These are phyloP conservation scores for Psilocybe cubensis DNA, from an alignment of 768 basidiomycete species.

Conservation along the genomic window DNA sequence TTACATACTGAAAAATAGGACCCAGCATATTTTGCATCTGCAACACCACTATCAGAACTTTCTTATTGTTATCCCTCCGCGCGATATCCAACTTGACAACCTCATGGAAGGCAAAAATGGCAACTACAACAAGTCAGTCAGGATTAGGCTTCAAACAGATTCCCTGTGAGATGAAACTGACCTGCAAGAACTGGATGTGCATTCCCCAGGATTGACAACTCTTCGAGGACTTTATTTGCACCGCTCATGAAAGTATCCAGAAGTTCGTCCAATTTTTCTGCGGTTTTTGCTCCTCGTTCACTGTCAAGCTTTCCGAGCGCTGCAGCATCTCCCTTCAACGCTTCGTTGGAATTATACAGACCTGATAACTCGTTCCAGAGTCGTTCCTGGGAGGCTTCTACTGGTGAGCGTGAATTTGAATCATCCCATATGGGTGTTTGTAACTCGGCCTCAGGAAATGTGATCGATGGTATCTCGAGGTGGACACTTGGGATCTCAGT, in stretches of 20 bases:
- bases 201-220: slow-evolving; percentile 6
- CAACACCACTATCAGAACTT: slow-evolving; percentile 38
- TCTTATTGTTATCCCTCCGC: slow-evolving; percentile 46
- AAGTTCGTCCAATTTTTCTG: slow-evolving; percentile 1
- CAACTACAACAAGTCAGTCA: neutral
- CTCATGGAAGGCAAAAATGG: slow-evolving; percentile 16
- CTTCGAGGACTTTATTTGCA: slow-evolving; percentile 3
- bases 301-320: neutral
- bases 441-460: neutral
- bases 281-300: neutral
- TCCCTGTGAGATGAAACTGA: neutral
- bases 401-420: neutral
- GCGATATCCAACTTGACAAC: slow-evolving; percentile 14
- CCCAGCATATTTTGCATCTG: slow-evolving; percentile 50
- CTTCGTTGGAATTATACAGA: slow-evolving; percentile 1
- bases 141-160: neutral
- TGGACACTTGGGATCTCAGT: neutral
- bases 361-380: slow-evolving; percentile 2
- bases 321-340: neutral
- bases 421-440: neutral
- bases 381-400: slow-evolving; percentile 2
- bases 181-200: slow-evolving; percentile 9
- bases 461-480: neutral
- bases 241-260: slow-evolving; percentile 11
- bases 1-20: slow-evolving; percentile 42